These are phyloP conservation scores for apple (Malus domestica) DNA, from an alignment of 306 rosid genomes.

Conservation along the genomic window ASM211411v1 NC_041789.1:22816501-22817000, in stretches of 20 bases:
- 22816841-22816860: no score
- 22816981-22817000: no score
- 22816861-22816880: neutral
- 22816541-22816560: neutral
- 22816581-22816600: neutral
- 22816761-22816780: neutral
- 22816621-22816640: no score
- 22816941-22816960: neutral
- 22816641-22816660: no score
- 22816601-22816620: no score
- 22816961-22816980: no score
- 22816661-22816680: no score
- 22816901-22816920: no score
- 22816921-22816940: no score
- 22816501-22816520: neutral
- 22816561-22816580: neutral
- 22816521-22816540: neutral
- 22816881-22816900: neutral
- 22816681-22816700: no score
- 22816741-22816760: no score
- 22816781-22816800: neutral
- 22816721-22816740: no score
- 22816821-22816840: neutral
- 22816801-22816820: neutral
- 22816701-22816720: rapidly evolving